Base-by-base conservation (phyloP, 106 monocot genomes). In the Allium cepa region DNA sequence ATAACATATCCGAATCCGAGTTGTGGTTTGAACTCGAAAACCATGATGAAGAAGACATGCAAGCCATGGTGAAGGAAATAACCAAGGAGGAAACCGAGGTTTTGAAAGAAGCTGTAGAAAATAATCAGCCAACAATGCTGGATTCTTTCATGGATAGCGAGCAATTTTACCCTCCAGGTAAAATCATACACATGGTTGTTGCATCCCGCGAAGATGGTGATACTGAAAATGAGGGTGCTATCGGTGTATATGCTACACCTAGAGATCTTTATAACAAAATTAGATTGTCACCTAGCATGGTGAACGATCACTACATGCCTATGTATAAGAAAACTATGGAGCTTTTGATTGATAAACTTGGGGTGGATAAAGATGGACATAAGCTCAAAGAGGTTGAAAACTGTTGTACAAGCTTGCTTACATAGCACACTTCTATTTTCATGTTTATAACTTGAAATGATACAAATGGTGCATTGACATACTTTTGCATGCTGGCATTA, bases 301-400 rank as follows among this genome's bases (percentile, higher is more conserved):
- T 91, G 28, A 77, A 84, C 46, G 91, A 91, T 70, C 87, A 91
- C 51, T 91, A 84, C 55, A 91, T 91, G 91, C 78, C 86, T 0
- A 75, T 70, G 50, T 87, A 87, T 70, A 81, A 84, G 71, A 91
- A 84, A 71, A 87, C 59, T 49, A 91, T 87, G 77, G 87, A 91
- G 49, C 66, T 77, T 50, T 68, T 87, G 75, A 84, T 91, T 49
- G 77, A 84, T n/a, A 87, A 64, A 70, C 75, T 81, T 58, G 36
- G 69, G 4, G 76, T 75, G 14, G 75, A 78, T 26, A 73, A 73
- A 45, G 58, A 62, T 64, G 16, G 3, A 10, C 13, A 60, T 22
- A 60, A 60, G 8, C 9, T 60, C 22, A 7, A 16, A 11, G 47
- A 64, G 1, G 51, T 18, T 8, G 26, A 66, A 22, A 66, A 8